Base-by-base conservation (phyloP, 2,329 filamentous ascomycete genomes). In the Ambrosiella cleistominuta region DNA sequence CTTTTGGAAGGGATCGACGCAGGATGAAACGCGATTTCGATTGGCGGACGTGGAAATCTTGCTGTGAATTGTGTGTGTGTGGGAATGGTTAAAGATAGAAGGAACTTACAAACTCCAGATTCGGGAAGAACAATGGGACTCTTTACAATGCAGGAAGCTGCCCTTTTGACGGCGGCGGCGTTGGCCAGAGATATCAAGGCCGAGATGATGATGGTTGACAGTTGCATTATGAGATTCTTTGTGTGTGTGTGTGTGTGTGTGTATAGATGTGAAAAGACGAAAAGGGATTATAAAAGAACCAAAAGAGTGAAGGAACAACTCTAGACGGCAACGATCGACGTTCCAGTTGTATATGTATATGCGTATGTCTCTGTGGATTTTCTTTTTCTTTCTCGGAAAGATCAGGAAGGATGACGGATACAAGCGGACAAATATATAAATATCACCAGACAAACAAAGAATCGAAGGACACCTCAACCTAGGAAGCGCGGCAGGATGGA, bases 41-140 rank as follows among this genome's bases (percentile, higher is more conserved):
- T 27, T 27, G 27, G 27, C 2, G 4, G 27, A 5, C 27, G 27
- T 27, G 27, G 27, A 27, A 5, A 5, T 11, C 11, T 42, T 42
- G 40, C 4, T 42, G 11, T 12, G 40, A 42, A 6, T 11, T 47
- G 1, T 8, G 8, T 47, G 5, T 13, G 44, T n/a, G 44, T 5
- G 5, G 11, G 11, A 47, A 13, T 17, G 19, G 17, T 19, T 38
- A 4, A 12, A 36, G 49, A 7, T 35, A 15, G 13, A 12, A 7
- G 17, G 11, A 17, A 57, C 50, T 58, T 58, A 58, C 56, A 53
- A n/a, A 53, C 37, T 12, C 50, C 56, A 19, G 56, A 42, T 8
- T 19, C 19, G 12, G 56, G 56, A 38, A 57, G 49, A 17, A 3
- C 17, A 15, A 53, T 39, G 13, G 51, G 1, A 11, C 7, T 5